Conservation (phyloP, 306 rosid species). For the Rubus parviflorus region DNA sequence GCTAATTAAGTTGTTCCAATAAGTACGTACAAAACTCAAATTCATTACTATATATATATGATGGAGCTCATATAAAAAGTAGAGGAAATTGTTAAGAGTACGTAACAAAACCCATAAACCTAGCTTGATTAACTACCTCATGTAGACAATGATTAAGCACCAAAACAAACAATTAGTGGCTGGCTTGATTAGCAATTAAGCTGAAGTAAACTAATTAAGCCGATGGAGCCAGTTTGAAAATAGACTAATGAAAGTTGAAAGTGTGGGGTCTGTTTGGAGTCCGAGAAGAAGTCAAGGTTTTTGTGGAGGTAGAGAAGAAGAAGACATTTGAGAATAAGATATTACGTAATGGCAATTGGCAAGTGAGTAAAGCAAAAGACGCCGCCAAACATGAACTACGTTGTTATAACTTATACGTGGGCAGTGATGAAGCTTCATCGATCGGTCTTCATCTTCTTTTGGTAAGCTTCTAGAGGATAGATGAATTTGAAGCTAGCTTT, state of each 20-base stretch:
- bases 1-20: not conserved
- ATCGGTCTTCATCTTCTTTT: not conserved
- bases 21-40: not conserved
- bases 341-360: not conserved
- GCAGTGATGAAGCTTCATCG: conserved; percentile 14
- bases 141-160: conserved; percentile 4
- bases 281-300: not conserved
- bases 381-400: conserved; percentile 20
- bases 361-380: conserved; percentile 13
- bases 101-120: not conserved
- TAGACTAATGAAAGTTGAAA: not conserved
- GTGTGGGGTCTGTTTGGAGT: not conserved
- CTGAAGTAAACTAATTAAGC: not conserved
- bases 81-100: not conserved
- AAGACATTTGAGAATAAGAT: not conserved
- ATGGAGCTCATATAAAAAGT: not conserved
- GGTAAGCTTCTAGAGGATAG: conserved; percentile 21
- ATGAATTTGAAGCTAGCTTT: not conserved
- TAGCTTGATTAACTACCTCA: not conserved
- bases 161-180: not conserved
- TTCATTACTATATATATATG: not conserved
- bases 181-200: not conserved
- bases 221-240: not conserved
- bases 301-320: not conserved
- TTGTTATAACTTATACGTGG: not conserved